A percentile compares a stretch with the other conserved stretches of the same genome.
These are phyloP conservation scores for Globisporangium acanthophoron DNA, from an alignment of 352 stramenopile species.

Conservation along the genomic window DNA sequence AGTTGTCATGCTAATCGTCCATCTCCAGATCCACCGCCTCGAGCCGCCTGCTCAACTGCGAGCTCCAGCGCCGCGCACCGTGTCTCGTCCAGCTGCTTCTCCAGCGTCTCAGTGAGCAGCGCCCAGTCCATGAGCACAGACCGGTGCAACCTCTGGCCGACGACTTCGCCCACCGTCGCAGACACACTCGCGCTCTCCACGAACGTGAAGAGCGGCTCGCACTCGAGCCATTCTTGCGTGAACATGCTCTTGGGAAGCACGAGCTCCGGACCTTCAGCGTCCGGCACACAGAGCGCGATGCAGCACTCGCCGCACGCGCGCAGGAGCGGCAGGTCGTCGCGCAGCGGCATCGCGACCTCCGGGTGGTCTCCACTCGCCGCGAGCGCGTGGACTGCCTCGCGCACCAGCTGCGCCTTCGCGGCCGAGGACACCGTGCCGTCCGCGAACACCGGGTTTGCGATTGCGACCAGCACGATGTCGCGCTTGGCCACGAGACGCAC, in stretches of 20 bases:
- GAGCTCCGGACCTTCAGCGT: conserved; percentile 14
- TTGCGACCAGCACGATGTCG: conserved; percentile 7
- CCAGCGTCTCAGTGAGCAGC: conserved; percentile 1
- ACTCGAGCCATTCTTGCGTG: conserved; percentile 16
- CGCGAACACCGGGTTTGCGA: conserved; percentile 4
- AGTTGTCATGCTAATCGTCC: too few species aligned
- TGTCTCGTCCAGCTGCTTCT: conserved; percentile 2
- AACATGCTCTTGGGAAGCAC: conserved; percentile 16
- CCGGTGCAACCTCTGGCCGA: conserved; percentile 4
- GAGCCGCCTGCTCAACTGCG: not conserved
- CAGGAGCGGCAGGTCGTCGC: conserved; percentile 7
- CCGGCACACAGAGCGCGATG: conserved; percentile 12
- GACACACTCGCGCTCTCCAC: conserved; percentile 7
- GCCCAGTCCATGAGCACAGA: conserved; percentile 7
- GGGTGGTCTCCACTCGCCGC: not conserved
- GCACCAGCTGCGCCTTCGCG: conserved; percentile 12
- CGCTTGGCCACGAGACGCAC: conserved; percentile 7
- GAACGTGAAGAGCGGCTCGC: conserved; percentile 15
- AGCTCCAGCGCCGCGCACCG: conserved; percentile 4
- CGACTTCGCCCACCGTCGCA: conserved; percentile 11
- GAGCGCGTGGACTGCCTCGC: conserved; percentile 1
- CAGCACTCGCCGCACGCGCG: conserved; percentile 8
- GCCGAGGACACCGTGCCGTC: conserved; percentile 5
- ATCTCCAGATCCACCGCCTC: not conserved
- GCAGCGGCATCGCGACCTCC: not conserved